phyloP scores from a whole-genome alignment of 257 asterid species.

The Solanum sparsipilum region DNA sequence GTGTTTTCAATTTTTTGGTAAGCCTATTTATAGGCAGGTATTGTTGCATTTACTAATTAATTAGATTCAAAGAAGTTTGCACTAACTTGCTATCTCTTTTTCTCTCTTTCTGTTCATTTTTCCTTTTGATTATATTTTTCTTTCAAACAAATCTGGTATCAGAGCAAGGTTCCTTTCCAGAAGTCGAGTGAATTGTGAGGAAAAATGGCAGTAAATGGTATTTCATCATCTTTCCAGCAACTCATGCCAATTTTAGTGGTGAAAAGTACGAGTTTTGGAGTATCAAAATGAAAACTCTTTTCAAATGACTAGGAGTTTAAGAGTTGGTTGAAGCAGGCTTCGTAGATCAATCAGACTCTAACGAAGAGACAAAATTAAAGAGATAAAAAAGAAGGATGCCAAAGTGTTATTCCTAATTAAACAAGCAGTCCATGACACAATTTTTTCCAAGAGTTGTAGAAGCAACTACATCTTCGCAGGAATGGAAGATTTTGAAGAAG shows the following conservation, averaged over 20 bases:
- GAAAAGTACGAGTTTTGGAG: not conserved
- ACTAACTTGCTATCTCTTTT: no score
- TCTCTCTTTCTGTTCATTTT: no score
- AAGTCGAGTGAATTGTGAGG: no score
- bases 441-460: not conserved
- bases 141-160: no score
- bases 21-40: not conserved
- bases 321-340: not conserved
- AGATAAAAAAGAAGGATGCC: not conserved
- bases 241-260: not conserved
- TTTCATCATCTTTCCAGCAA: not conserved
- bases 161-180: no score
- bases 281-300: not conserved
- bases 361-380: not conserved
- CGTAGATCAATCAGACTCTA: not conserved
- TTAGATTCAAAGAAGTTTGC: no score
- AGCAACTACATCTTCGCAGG: not conserved
- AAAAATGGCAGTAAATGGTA: no score
- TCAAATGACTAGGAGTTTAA: not conserved
- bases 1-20: no score
- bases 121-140: no score
- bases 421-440: not conserved
- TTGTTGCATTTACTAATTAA: no score
- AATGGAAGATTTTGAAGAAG: not conserved
- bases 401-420: not conserved